Conservation (phyloP, 345 rosid species). For the Hibiscus tridactylites region DNA sequence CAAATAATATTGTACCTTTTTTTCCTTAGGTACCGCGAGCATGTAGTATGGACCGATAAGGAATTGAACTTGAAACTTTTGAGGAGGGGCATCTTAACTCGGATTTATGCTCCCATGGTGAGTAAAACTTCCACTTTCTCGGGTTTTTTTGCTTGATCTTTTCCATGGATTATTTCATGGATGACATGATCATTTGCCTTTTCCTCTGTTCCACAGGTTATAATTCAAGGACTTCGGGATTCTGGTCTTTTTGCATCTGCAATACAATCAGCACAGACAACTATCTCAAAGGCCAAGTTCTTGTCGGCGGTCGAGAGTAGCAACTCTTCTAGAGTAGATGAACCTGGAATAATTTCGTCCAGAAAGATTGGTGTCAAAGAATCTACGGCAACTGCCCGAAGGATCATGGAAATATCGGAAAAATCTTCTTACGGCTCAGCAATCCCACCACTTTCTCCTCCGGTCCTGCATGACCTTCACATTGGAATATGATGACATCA, state of each 20-base stretch:
- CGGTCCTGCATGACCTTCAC: slow-evolving; percentile 21
- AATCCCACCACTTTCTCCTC: slow-evolving; percentile 62
- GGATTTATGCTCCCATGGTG: slow-evolving; percentile 86
- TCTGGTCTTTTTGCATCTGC: slow-evolving; percentile 56
- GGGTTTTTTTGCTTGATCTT: not conserved
- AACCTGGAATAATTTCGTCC: slow-evolving; percentile 25
- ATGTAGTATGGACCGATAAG: slow-evolving; percentile 72
- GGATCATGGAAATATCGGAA: slow-evolving; percentile 32
- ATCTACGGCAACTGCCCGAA: slow-evolving; percentile 39
- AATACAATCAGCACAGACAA: slow-evolving; percentile 37
- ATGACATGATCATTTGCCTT: not conserved
- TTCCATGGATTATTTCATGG: not conserved
- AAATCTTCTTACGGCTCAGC: slow-evolving; percentile 26
- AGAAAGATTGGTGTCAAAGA: slow-evolving; percentile 39
- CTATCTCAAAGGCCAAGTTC: slow-evolving; percentile 20
- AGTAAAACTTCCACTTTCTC: slow-evolving; percentile 14
- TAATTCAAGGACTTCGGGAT: slow-evolving; percentile 66
- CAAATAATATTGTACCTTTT: not conserved
- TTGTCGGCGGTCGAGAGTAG: slow-evolving; percentile 23
- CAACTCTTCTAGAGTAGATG: slow-evolving; percentile 23
- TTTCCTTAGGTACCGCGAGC: slow-evolving; percentile 60
- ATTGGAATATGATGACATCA: slow-evolving; percentile 10
- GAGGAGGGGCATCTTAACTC: slow-evolving; percentile 72
- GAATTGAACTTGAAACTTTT: slow-evolving; percentile 52
- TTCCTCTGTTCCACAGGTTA: slow-evolving; percentile 34